Base-by-base conservation (phyloP, 2,329 filamentous ascomycete species). In the Chaetomium olivaceum region DNA sequence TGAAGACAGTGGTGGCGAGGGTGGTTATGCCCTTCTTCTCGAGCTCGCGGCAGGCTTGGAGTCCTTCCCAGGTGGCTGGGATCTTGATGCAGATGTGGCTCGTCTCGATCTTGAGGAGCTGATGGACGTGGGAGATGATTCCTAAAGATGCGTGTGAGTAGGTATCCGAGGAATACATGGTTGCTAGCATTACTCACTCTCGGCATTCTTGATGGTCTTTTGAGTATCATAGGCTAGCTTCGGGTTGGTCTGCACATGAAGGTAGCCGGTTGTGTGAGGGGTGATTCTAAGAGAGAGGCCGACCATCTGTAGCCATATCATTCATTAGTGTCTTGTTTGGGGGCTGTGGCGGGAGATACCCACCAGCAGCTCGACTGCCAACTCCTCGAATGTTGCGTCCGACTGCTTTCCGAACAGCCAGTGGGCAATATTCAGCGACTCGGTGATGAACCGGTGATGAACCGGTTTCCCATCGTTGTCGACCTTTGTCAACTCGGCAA, bases 1-100 rank as follows among this genome's bases (percentile, higher is more conserved):
- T 84, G 71, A 89, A 90, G 57, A 90, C 77, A 1, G 85, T 88
- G 0, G 87, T 90, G 0, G 85, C 86, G 2, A 89, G 77, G 0
- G 87, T 89, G 1, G 79, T 77, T n/a, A 89, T 83, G 1, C 84
- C 84, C 11, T 79, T 75, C 19, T 73, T 69, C 70, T 89, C 82
- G 4, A 90, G 77, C 4, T 77, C 76, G 3, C 78, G 79, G 66
- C 86, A 89, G 1, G 87, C 87, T 69, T 83, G 80, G 16, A 90
- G 77, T 1, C 87, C 87, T 71, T 89, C 86, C 82, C 85, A 89
- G 0, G 86, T 89, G 8, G 82, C 79, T 0, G 86, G 85, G 50
- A 90, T 83, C 71, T 89, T 89, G 76, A 89, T 86, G 67, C 84
- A 88, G 29, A 89, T 76, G 33, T 86, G 79, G 9, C 78, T 77